Evolutionary conservation across 2,329 filamentous ascomycete genomes (phyloP).

Genomic region (Curvularia eragrostidis): DNA sequence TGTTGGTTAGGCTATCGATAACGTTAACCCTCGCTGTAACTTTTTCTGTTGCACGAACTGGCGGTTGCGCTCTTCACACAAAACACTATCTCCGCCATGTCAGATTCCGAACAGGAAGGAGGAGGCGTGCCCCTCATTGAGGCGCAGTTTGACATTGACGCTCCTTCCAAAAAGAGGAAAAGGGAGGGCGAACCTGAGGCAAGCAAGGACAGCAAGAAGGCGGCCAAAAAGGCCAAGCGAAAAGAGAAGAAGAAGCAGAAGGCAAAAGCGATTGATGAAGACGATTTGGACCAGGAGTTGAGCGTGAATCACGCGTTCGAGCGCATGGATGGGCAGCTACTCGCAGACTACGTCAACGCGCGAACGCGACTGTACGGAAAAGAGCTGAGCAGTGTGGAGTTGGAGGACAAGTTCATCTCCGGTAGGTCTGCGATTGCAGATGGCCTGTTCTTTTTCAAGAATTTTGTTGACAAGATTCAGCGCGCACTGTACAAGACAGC

Average conservation of each 20-base stretch:
- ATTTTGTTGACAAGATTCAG: constrained; percentile 53
- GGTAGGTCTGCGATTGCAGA: constrained; percentile 57
- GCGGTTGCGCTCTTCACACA: constrained; percentile 24
- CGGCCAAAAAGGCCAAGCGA: constrained; percentile 46
- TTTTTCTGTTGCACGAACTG: constrained; percentile 29
- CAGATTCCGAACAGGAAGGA: constrained; percentile 53
- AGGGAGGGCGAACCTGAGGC: constrained; percentile 42
- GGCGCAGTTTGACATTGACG: constrained; percentile 45
- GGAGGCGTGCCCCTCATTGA: constrained; percentile 55
- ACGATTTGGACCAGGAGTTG: constrained; percentile 54
- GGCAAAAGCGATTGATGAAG: constrained; percentile 69
- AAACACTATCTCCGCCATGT: constrained; percentile 49
- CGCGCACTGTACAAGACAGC: constrained; percentile 78
- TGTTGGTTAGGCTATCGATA: constrained; percentile 41
- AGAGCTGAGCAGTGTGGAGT: constrained; percentile 81
- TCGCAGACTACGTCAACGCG: constrained; percentile 86
- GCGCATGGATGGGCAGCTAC: constrained; percentile 79
- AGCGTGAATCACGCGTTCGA: constrained; percentile 80
- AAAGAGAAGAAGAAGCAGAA: constrained; percentile 66
- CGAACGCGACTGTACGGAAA: constrained; percentile 78
- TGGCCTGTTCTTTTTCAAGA: neutral
- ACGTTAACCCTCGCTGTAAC: constrained; percentile 27
- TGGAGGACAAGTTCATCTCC: constrained; percentile 81
- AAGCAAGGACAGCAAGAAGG: constrained; percentile 46
- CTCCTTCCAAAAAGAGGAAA: constrained; percentile 53